These are phyloP conservation scores for Rhododendron kiyosumense DNA, from an alignment of 148 eudicot genomes.

Conservation along the genomic window DNA sequence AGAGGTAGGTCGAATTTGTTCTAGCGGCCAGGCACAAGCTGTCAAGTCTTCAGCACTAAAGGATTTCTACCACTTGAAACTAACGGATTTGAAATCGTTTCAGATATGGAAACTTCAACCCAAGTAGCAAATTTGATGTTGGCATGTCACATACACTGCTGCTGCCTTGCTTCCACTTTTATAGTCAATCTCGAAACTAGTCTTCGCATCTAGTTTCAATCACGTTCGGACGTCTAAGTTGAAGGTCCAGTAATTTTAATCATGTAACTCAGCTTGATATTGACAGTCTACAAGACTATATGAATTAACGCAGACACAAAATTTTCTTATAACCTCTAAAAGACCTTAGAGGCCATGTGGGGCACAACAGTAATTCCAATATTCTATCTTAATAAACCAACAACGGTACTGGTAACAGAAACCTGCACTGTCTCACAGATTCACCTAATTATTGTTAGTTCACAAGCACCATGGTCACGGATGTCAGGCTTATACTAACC, in stretches of 20 bases:
- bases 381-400: not conserved
- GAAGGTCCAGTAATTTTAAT: not conserved
- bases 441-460: not conserved
- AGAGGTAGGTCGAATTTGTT: not conserved
- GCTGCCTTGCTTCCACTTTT: not conserved
- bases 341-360: not conserved
- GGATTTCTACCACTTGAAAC: not conserved
- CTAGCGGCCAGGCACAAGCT: not conserved
- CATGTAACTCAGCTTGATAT: not conserved
- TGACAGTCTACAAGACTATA: not conserved
- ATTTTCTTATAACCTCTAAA: not conserved
- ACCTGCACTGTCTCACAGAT: not conserved
- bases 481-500: not conserved
- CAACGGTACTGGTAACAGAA: not conserved
- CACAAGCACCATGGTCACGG: not conserved
- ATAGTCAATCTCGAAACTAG: not conserved
- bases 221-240: not conserved
- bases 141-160: not conserved
- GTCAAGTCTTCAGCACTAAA: not conserved
- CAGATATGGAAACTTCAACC: not conserved
- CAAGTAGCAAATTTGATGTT: not conserved
- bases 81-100: not conserved
- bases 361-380: not conserved
- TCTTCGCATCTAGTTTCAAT: not conserved
- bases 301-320: not conserved